These are phyloP conservation scores for Debaryomycetaceae sp. DNA, from an alignment of 1,139 yeast genomes.

Conservation along the genomic window DNA sequence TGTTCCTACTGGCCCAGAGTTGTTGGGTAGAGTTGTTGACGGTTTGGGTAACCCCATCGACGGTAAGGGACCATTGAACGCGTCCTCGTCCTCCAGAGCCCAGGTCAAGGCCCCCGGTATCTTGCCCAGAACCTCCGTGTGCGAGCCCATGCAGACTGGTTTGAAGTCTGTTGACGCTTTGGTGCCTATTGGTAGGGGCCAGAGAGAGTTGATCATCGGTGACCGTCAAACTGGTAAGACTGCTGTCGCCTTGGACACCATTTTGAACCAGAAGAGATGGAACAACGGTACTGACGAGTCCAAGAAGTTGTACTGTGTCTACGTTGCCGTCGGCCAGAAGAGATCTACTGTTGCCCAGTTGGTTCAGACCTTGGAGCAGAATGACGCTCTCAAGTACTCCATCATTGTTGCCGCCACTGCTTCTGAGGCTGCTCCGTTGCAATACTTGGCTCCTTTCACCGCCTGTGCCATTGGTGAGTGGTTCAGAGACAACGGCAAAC, in stretches of 20 bases:
- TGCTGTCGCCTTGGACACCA: constrained; percentile 97
- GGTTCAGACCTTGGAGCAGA: constrained; percentile 97
- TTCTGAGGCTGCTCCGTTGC: constrained; percentile 99
- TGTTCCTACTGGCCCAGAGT: constrained; percentile 97
- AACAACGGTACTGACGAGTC: constrained; percentile 90
- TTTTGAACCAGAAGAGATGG: constrained; percentile 99
- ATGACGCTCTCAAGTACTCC: constrained; percentile 97
- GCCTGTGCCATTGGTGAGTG: constrained; percentile 99
- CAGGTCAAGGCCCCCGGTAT: constrained; percentile 99
- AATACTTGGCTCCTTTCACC: constrained; percentile 99
- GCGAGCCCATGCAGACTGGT: constrained; percentile 99
- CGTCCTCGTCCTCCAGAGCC: constrained; percentile 85
- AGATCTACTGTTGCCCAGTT: constrained; percentile 99
- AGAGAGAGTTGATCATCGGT: constrained; percentile 99
- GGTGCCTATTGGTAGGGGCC: constrained; percentile 99
- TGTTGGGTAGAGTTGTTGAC: constrained; percentile 99
- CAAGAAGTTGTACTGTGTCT: constrained; percentile 98
- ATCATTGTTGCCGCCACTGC: constrained; percentile 99
- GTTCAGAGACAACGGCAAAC: constrained; percentile 99
- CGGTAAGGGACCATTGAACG: constrained; percentile 97
- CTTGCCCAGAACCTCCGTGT: constrained; percentile 97
- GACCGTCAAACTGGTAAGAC: constrained; percentile 99
- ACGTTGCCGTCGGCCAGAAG: constrained; percentile 99
- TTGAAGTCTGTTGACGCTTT: constrained; percentile 98
- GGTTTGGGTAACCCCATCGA: constrained; percentile 99